Conservation (phyloP, 257 asterid species). For the Salvia splendens region DNA sequence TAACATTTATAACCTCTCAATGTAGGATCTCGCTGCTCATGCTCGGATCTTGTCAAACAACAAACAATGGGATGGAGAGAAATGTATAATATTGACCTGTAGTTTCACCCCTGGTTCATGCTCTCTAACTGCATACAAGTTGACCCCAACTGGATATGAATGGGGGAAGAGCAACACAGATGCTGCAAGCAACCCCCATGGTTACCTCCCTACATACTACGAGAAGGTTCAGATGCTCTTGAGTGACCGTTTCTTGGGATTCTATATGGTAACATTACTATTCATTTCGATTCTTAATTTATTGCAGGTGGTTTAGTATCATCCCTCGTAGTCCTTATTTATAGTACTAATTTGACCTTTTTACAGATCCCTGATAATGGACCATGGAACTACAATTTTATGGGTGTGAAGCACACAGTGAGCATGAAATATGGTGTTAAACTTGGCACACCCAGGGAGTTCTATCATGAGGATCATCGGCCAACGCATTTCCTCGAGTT, state of each 20-base stretch:
- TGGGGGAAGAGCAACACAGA: constrained; percentile 97
- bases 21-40: constrained; percentile 80
- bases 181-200: constrained; percentile 88
- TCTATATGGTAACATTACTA: constrained; percentile 72
- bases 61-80: constrained; percentile 99
- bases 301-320: background rate
- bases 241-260: constrained; percentile 96
- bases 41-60: constrained; percentile 77
- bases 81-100: constrained; percentile 90
- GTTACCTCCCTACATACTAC: constrained; percentile 88
- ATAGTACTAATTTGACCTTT: background rate
- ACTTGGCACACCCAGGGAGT: constrained; percentile 85
- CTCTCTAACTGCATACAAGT: constrained; percentile 88
- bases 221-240: constrained; percentile 98
- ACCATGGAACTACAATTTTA: constrained; percentile 95
- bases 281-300: background rate
- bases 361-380: constrained; percentile 89
- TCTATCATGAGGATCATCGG: constrained; percentile 86
- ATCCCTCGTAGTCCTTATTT: background rate
- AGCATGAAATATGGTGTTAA: constrained; percentile 90
- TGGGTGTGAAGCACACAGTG: constrained; percentile 89
- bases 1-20: background rate
- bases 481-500: constrained; percentile 93
- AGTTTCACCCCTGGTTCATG: constrained; percentile 99
- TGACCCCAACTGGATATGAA: constrained; percentile 94